Percentiles rank a stretch among this genome's conserved stretches.
phyloP scores from a whole-genome alignment of 345 rosid genomes.

The Brassica cretica region DNA sequence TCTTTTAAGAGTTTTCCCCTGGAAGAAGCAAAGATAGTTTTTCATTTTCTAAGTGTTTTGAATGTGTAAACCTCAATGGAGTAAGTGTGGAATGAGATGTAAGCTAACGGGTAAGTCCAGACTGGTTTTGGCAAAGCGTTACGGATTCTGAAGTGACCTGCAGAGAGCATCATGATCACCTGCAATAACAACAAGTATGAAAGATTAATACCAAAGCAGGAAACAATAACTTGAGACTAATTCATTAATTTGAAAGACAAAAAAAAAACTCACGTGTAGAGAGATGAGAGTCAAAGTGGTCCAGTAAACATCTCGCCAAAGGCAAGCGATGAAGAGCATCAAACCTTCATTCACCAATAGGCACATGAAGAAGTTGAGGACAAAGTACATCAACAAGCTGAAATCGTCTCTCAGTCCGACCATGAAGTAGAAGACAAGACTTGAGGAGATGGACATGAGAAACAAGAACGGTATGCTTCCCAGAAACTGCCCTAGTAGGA shows the following conservation, averaged over 20 bases:
- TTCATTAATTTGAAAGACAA: not conserved
- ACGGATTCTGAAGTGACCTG: constrained; percentile 90
- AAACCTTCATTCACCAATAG: constrained; percentile 91
- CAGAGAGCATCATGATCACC: constrained; percentile 96
- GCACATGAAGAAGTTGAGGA: constrained; percentile 91
- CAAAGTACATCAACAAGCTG: constrained; percentile 97
- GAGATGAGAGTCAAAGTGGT: constrained; percentile 61
- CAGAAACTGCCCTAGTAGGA: constrained; percentile 84
- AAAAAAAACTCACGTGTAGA: constrained; percentile 60
- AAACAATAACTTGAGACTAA: not conserved
- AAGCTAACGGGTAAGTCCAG: constrained; percentile 93
- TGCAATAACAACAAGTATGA: constrained; percentile 39
- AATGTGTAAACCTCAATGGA: constrained; percentile 69
- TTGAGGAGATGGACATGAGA: constrained; percentile 92
- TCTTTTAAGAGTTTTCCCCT: not conserved
- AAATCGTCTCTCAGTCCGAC: constrained; percentile 79
- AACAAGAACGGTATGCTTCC: constrained; percentile 96
- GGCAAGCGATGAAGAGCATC: constrained; percentile 61
- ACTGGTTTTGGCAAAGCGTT: constrained; percentile 75
- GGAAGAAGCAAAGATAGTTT: not conserved
- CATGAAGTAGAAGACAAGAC: constrained; percentile 95
- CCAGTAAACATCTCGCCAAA: constrained; percentile 83
- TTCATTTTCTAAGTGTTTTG: not conserved
- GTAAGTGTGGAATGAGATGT: constrained; percentile 84
- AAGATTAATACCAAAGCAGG: not conserved